Conservation (phyloP, 257 asterid genomes). For the Scutellaria galericulata region DNA sequence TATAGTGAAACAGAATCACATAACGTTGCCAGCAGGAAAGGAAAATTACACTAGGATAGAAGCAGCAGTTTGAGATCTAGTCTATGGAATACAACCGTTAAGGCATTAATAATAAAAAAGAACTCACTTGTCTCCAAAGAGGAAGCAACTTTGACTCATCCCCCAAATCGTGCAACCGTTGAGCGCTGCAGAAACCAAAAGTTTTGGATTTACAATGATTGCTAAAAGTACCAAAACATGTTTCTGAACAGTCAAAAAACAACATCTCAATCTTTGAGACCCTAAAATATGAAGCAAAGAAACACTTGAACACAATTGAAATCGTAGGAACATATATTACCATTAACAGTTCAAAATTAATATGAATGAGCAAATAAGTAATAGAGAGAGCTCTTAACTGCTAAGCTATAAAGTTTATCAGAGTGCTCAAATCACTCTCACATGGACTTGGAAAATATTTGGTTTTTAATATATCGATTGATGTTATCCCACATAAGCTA, state of each 20-base stretch:
- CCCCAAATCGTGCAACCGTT: conserved; percentile 88
- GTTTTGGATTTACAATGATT: conserved; percentile 19
- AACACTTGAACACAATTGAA: background rate
- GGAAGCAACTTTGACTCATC: conserved; percentile 95
- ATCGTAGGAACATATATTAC: conserved; percentile 5
- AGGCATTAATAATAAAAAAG: background rate
- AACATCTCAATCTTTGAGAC: conserved; percentile 12
- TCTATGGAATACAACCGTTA: too few species aligned
- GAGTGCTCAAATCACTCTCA: background rate
- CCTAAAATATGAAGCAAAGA: conserved; percentile 22
- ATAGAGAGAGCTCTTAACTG: conserved; percentile 2
- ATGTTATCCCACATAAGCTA: background rate
- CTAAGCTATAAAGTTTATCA: background rate
- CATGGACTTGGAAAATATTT: background rate
- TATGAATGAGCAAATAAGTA: conserved; percentile 10
- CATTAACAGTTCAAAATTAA: conserved; percentile 8
- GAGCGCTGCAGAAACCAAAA: conserved; percentile 65
- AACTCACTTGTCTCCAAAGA: conserved; percentile 98
- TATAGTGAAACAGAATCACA: conserved; percentile 24
- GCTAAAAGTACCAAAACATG: conserved; percentile 30
- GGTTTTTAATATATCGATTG: background rate
- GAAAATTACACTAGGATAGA: conserved; percentile 21
- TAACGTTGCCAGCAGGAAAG: conserved; percentile 19
- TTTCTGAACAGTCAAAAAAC: conserved; percentile 14
- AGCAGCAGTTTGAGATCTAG: conserved; percentile 19